Percentiles rank a stretch among this genome's conserved stretches.
Evolutionary conservation across 768 basidiomycete species (phyloP).

Genomic region (Lyophyllum shimeji): DNA sequence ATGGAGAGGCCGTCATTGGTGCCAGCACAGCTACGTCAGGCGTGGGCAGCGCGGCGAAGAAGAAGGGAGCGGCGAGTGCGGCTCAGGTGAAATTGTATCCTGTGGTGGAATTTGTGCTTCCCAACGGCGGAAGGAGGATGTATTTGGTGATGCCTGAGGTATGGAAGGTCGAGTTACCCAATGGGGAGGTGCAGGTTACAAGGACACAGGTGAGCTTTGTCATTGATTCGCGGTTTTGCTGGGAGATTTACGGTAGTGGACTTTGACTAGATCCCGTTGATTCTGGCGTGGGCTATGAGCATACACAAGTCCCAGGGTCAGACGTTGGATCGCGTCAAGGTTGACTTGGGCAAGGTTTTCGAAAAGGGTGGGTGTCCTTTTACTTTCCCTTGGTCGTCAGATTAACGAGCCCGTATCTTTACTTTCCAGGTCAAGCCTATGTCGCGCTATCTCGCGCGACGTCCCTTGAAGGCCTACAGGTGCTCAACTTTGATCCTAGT

Average conservation of each 20-base stretch:
- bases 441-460: conserved; percentile 91
- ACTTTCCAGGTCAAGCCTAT: conserved; percentile 80
- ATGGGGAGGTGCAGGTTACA: conserved; percentile 78
- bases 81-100: conserved; percentile 43
- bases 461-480: conserved; percentile 79
- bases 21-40: conserved; percentile 18
- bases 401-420: conserved; percentile 3
- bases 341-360: conserved; percentile 90
- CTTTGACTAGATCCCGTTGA: conserved; percentile 69
- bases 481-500: conserved; percentile 70
- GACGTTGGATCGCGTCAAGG: conserved; percentile 91
- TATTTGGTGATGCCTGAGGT: conserved; percentile 65
- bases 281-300: conserved; percentile 96
- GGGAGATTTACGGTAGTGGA: background rate
- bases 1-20: conserved; percentile 28
- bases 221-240: background rate
- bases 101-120: conserved; percentile 74
- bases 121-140: conserved; percentile 53
- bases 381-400: background rate
- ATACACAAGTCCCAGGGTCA: conserved; percentile 99
- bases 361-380: conserved; percentile 66
- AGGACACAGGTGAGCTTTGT: conserved; percentile 71
- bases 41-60: conserved; percentile 23
- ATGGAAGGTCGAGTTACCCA: conserved; percentile 90
- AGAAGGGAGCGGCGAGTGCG: conserved; percentile 20